Evolutionary conservation across 1,284 basidiomycete species (phyloP), one percentile per base, ranked within the genome.

Genomic region (Ceratobasidium sp.): DNA sequence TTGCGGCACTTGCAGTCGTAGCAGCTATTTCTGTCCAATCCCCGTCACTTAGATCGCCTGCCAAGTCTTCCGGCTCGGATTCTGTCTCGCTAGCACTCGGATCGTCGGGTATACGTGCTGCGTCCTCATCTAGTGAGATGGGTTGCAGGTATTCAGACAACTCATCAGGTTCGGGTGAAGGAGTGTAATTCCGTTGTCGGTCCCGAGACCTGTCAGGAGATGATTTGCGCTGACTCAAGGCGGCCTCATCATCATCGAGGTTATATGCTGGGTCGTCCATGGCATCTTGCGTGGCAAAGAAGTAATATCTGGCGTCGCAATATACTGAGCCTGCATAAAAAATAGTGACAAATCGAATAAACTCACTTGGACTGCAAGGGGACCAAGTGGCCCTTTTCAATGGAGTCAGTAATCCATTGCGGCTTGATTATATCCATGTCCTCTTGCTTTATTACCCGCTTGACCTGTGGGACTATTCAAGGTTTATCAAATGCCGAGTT

Each of bases 361-460:
- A 23, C 65, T 26, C 78, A 95, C 92, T 87, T 91, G 79, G 89
- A 88, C 41, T 82, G 83, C 57, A 94, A 79, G 0, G 92, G 89
- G 14, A 89, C 78, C 16, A 84, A 80, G 69, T 85, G 81, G 16
- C 84, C 84, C 34, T 83, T 81, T 2, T 85, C 82, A 52, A 96
- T 84, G n/a, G 89, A 94, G 77, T 94, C 92, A 53, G 85, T 79
- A 60, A 97, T 83, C 94, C 94, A 97, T 36, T 85, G 81, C 0
- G 95, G 92, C 69, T 85, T 88, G 71, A 97, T 82, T 60, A 96
- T 86, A 77, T 93, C 91, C 72, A 87, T 60, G 23, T 76, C 74
- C 14, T 73, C 59, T 30, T 45, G 52, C 55, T 73, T 71, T 61
- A 76, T 77, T 32, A 72, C 65, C 34, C 60, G 59, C 41, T 72